phyloP scores from a whole-genome alignment of 495 filamentous ascomycete species.

The Staphylotrichum longicolle region DNA sequence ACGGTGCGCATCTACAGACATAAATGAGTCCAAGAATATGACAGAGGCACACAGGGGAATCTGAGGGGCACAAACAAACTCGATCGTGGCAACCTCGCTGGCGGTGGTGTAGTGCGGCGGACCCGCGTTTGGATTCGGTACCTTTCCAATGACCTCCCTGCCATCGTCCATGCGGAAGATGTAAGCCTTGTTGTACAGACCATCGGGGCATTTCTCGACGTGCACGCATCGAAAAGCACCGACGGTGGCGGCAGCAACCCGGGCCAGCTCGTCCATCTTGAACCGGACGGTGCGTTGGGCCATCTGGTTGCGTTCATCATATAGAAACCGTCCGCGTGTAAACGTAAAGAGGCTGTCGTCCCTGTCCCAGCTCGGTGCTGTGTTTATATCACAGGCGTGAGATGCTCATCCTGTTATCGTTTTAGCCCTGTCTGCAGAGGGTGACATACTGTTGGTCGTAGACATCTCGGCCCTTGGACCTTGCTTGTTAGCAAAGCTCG shows the following conservation, averaged over 20 bases:
- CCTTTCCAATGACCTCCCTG: conserved; percentile 3
- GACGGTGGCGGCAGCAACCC: not conserved
- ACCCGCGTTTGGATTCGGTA: conserved; percentile 3
- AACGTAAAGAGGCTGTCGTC: conserved; percentile 9
- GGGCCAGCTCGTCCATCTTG: conserved; percentile 6
- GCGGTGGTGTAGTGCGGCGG: not conserved
- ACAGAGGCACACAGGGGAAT: not conserved
- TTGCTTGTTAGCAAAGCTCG: no score
- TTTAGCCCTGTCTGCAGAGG: no score
- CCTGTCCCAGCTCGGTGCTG: not conserved
- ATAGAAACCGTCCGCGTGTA: not conserved
- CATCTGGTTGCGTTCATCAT: not conserved
- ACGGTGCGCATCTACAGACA: not conserved
- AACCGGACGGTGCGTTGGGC: conserved; percentile 2
- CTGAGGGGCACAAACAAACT: not conserved
- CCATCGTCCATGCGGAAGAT: conserved; percentile 5
- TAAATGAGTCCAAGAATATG: not conserved
- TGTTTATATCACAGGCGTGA: not conserved
- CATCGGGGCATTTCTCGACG: conserved; percentile 9
- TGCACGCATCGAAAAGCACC: not conserved
- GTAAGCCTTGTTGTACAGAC: conserved; percentile 9
- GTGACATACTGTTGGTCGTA: no score
- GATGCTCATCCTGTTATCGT: not conserved
- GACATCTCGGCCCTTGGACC: no score
- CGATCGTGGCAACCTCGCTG: conserved; percentile 7